Base-by-base conservation (phyloP, 352 stramenopile species). In the Thraustochytrium sp. region DNA sequence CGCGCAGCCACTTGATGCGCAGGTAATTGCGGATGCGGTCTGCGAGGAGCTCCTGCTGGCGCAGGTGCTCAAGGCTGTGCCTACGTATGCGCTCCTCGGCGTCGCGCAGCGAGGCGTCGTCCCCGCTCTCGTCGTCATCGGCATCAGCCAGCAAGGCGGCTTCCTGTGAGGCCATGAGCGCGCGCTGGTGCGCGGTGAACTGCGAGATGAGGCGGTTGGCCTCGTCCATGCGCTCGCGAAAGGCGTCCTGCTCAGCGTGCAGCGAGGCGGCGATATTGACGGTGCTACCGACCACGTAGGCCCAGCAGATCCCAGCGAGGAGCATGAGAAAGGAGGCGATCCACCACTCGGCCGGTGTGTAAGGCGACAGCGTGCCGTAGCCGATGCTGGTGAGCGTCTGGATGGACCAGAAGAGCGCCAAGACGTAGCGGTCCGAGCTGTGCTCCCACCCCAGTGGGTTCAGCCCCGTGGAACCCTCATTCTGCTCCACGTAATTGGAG, bases 381-480 rank as follows among this genome's bases (percentile, higher is more conserved):
- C 87, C 87, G 26, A 89, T 88, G 40, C 48, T 83, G n/a, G 87
- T 89, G 36, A 89, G 86, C 5, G 87, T 88, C 68, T 89, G 87
- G 31, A 89, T 87, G 2, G 86, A 76, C 87, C 87, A 89, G 83
- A 89, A 89, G 9, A 89, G 68, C 36, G 59, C 86, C 3, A 89
- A 53, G 34, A 83, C 85, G 61, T 89, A 89, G 23, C 87, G 75
- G 21, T 78, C 46, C 31, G 86, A 63, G 18, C 49, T 48, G 61
- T 89, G 86, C 29, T 80, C 21, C 82, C 78, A 88, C 3, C 87
- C 87, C 44, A 88, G 77, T 61, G 87, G 85, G 77, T 89, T 72
- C 3, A 88, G 38, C 2, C 85, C 85, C 13, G 82, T 77, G 48
- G 86, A 59, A n/a, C 51, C 51, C 26, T 21, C 63, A 0, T 26